These are phyloP conservation scores for Daldinia eschscholtzii DNA, from an alignment of 2,329 filamentous ascomycete genomes.

Conservation along the genomic window DNA sequence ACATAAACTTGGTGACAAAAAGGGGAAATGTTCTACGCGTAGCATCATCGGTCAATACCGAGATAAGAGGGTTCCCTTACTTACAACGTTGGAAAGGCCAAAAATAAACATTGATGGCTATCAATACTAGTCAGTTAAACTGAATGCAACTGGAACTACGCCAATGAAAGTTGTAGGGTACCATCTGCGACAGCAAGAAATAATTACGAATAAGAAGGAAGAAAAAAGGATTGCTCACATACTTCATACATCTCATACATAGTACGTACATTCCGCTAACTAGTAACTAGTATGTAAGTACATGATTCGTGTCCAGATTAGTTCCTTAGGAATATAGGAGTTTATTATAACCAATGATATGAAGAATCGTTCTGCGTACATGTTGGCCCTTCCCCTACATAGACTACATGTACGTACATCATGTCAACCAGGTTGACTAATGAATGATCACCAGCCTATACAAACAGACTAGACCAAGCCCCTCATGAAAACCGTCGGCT, in stretches of 20 bases:
- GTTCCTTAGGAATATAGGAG: constrained; percentile 4
- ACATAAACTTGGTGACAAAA: neutral
- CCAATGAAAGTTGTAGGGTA: constrained; percentile 1
- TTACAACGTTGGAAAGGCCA: neutral
- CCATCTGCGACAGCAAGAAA: constrained; percentile 6
- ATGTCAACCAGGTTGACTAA: neutral
- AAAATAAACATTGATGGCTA: constrained; percentile 6
- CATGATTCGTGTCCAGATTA: constrained; percentile 2
- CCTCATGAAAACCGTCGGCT: constrained; percentile 34
- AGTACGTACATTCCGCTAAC: neutral
- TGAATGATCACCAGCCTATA: constrained; percentile 21
- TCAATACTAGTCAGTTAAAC: neutral
- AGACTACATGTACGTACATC: constrained; percentile 4
- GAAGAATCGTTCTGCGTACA: neutral
- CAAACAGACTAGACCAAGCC: constrained; percentile 7
- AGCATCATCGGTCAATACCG: neutral
- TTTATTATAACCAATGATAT: neutral
- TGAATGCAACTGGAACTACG: neutral
- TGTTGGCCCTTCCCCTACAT: neutral
- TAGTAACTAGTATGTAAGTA: neutral
- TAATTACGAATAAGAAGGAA: constrained; percentile 9
- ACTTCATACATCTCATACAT: neutral
- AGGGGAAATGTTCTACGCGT: neutral
- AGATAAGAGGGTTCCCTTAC: constrained; percentile 8
- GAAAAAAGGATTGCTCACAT: constrained; percentile 9